phyloP scores from a whole-genome alignment of 306 rosid genomes.

The Prunus campanulata region DNA sequence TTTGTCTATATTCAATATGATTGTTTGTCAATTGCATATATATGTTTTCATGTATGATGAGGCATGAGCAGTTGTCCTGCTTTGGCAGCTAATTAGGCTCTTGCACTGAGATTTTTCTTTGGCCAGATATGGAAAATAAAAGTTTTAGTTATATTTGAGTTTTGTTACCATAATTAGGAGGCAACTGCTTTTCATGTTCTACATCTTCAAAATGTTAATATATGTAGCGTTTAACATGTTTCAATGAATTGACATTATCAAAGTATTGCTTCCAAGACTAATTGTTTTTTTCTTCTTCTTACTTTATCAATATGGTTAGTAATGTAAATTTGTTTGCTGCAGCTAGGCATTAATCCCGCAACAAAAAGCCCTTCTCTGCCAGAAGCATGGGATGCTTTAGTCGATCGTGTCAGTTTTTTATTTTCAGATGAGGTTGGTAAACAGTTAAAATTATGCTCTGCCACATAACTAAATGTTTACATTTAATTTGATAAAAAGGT shows the following conservation, averaged over 20 bases:
- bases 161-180: background rate
- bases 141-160: background rate
- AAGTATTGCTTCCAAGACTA: background rate
- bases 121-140: background rate
- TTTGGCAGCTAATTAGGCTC: background rate
- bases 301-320: slow-evolving; percentile 10
- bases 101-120: background rate
- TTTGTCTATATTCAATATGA: background rate
- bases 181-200: background rate
- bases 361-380: slow-evolving; percentile 42
- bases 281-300: background rate
- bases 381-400: slow-evolving; percentile 60
- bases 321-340: slow-evolving; percentile 30
- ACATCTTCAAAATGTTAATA: background rate
- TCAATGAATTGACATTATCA: background rate
- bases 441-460: slow-evolving; percentile 2
- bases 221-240: background rate
- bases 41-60: background rate
- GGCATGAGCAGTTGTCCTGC: background rate
- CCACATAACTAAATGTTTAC: slow-evolving; percentile 3
- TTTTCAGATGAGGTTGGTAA: slow-evolving; percentile 77
- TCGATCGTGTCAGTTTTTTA: slow-evolving; percentile 42
- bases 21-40: background rate
- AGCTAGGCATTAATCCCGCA: slow-evolving; percentile 60
- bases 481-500: background rate